phyloP scores from a whole-genome alignment of 768 basidiomycete genomes.

The Amanita polypyramis region DNA sequence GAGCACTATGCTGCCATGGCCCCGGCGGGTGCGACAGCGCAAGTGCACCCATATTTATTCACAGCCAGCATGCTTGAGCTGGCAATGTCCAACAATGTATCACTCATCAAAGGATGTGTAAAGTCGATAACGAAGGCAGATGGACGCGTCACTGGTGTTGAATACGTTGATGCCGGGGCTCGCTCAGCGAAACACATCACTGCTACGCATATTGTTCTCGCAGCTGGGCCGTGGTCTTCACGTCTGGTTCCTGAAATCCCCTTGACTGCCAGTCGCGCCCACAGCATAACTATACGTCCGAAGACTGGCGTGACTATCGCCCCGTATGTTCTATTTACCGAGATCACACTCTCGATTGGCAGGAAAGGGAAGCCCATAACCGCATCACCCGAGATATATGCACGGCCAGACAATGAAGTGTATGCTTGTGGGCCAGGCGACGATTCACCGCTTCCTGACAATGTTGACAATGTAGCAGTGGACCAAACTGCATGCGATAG shows the following conservation, averaged over 20 bases:
- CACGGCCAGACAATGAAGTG: conserved; percentile 58
- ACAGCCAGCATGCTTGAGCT: conserved; percentile 63
- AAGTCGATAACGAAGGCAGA: conserved; percentile 29
- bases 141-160: conserved; percentile 38
- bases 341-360: conserved; percentile 38
- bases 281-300: conserved; percentile 60
- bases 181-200: conserved; percentile 24
- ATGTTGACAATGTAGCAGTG: conserved; percentile 63
- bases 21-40: conserved; percentile 47
- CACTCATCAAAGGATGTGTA: conserved; percentile 35
- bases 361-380: conserved; percentile 9
- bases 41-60: conserved; percentile 70
- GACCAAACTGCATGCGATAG: conserved; percentile 45
- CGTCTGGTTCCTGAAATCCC: conserved; percentile 44
- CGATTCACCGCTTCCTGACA: conserved; percentile 52
- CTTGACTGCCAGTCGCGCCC: conserved; percentile 55
- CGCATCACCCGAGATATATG: conserved; percentile 60
- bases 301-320: conserved; percentile 34
- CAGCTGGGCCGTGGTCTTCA: conserved; percentile 85
- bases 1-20: conserved; percentile 54
- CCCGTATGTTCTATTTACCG: conserved; percentile 79
- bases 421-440: conserved; percentile 79
- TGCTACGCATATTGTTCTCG: conserved; percentile 63
- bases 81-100: conserved; percentile 43
- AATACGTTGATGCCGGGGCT: conserved; percentile 24